Evolutionary conservation across 2,329 filamentous ascomycete species (phyloP), one percentile per base, ranked within the genome.

Genomic region (Passalora sequoiae): DNA sequence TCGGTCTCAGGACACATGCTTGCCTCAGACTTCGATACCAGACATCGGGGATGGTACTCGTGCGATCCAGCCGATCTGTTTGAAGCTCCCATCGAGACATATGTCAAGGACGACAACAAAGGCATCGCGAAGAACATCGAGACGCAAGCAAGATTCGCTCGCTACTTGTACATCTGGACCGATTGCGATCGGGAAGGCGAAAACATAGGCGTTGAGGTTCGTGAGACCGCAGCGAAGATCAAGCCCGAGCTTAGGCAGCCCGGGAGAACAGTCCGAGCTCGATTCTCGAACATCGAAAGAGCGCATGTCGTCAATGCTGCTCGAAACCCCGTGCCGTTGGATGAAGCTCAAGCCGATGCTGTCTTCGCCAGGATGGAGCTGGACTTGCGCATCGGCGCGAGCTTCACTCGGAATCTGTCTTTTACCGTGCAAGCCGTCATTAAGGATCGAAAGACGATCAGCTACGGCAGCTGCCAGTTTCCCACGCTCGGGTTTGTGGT

Each of bases 101-200:
- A 70, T 39, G 76, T 95, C 40, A 76, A 81, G 42, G 72, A 83
- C 48, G 83, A 89, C 59, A 94, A 89, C 61, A 82, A 82, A 57
- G 70, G 75, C 1, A 84, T 98, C 50, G 89, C 89, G 7, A 75
- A 81, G 22, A 98, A 98, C 60, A 92, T 98, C 58, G 78, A 83
- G 55, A 70, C 76, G 1, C 83, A 94, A 64, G 91, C 92, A 13
- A 76, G 76, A 47, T 76, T 77, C 61, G 76, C 81, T n/a, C 77
- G 75, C 43, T 80, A 83, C 9, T 73, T 98, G 22, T 91, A 94
- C 65, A 96, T 98, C 57, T 98, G 92, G 92, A 98, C 92, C 1
- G 92, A 98, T 74, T 97, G 92, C 66, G 92, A 98, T 72, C 81
- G 89, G 43, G 92, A 98, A 73, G 92, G 92, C 25, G 92, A 98